These are phyloP conservation scores for Tetrapyrgos nigripes DNA, from an alignment of 1,284 basidiomycete genomes.

Conservation along the genomic window DNA sequence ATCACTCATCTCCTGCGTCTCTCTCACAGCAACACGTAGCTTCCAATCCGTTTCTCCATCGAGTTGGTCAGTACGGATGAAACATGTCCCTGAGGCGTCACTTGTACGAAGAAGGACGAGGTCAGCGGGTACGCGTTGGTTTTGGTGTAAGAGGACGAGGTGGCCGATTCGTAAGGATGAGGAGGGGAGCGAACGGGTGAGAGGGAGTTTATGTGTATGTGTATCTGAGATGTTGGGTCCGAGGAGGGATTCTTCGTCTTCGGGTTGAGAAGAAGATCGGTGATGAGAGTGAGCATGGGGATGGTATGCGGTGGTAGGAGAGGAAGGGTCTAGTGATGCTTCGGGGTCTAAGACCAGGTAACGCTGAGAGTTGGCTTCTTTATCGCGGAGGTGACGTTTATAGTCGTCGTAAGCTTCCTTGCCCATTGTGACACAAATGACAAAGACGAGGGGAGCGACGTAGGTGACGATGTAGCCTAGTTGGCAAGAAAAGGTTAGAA, in stretches of 20 bases:
- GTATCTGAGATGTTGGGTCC: conserved; percentile 36
- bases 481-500: conserved; percentile 2
- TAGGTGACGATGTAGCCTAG: conserved; percentile 96
- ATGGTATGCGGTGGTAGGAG: conserved; percentile 20
- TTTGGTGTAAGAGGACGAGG: conserved; percentile 93
- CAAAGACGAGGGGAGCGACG: conserved; percentile 95
- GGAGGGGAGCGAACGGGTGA: conserved; percentile 84
- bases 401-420: conserved; percentile 99
- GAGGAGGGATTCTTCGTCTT: neutral
- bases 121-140: conserved; percentile 96
- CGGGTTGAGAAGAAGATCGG: conserved; percentile 13
- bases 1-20: conserved; percentile 81
- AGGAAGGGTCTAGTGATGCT: conserved; percentile 36
- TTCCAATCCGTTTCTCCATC: conserved; percentile 99
- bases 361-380: conserved; percentile 93
- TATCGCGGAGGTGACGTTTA: conserved; percentile 89
- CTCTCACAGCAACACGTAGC: conserved; percentile 86
- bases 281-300: neutral
- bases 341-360: conserved; percentile 78
- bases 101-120: conserved; percentile 90
- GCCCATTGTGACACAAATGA: conserved; percentile 94
- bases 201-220: conserved; percentile 48
- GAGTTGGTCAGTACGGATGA: conserved; percentile 97
- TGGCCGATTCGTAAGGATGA: conserved; percentile 93
- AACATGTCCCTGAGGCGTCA: conserved; percentile 91